Percentiles rank a stretch among this genome's conserved stretches.
These are phyloP conservation scores for Acacia concinna DNA, from an alignment of 331 rosid genomes.

Conservation along the genomic window DNA sequence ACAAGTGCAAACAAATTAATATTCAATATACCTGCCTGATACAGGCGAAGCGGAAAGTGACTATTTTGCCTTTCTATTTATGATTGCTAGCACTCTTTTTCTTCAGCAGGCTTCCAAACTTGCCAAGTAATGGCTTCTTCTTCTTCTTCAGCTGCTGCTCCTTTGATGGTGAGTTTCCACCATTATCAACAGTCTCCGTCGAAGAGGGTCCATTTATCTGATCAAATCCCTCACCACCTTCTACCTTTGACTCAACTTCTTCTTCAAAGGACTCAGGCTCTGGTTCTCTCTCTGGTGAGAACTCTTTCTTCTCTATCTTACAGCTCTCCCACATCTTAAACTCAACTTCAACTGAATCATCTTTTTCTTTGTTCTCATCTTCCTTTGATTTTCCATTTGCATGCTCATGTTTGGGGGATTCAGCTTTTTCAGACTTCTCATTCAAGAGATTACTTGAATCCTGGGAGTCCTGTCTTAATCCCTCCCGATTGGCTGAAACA, in stretches of 20 bases:
- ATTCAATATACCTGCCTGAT: conserved; percentile 33
- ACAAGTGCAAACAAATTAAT: conserved; percentile 41
- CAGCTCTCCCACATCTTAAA: conserved; percentile 58
- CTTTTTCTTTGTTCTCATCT: conserved; percentile 48
- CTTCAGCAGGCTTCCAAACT: conserved; percentile 92
- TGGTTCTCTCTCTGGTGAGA: conserved; percentile 77
- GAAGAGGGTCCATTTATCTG: conserved; percentile 65
- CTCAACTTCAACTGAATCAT: conserved; percentile 42
- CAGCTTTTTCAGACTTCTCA: conserved; percentile 46
- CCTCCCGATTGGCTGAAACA: conserved; percentile 43
- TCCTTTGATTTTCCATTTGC: conserved; percentile 56
- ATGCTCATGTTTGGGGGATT: conserved; percentile 38
- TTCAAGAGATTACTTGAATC: conserved; percentile 43
- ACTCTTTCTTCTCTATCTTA: conserved; percentile 78
- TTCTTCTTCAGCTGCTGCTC: conserved; percentile 67
- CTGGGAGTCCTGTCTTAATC: conserved; percentile 33
- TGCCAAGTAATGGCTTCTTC: conserved; percentile 83
- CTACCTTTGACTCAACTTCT: conserved; percentile 69
- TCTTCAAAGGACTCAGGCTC: conserved; percentile 72
- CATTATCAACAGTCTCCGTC: conserved; percentile 51
- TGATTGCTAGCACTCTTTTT: conserved; percentile 73
- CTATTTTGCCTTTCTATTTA: conserved; percentile 47
- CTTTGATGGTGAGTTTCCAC: conserved; percentile 67
- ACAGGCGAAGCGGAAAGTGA: background rate
- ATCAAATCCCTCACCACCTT: conserved; percentile 59